Evolutionary conservation across 257 asterid species (phyloP), one percentile per base, ranked within the genome.

Genomic region (Lavandula angustifolia): DNA sequence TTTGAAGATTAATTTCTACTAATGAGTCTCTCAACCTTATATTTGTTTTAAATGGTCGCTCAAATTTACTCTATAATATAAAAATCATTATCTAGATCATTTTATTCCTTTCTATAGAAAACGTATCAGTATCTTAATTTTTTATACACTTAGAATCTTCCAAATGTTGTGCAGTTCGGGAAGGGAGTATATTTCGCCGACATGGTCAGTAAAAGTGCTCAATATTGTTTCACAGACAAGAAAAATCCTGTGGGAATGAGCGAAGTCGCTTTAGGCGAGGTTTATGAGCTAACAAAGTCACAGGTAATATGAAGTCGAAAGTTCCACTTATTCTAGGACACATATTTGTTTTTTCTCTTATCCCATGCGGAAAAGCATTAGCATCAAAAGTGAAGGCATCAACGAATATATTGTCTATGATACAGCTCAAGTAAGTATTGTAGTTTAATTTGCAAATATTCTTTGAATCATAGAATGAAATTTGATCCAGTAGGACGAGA

Each of bases 121-220:
- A 22, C 2, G 27, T 22, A 22, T 0, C 1, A 22, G 27, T 22
- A 22, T 22, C 27, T 22, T 22, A 0, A 0, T 22, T 22, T 22
- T 2, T 22, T 22, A 22, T 22, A 2, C 2, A 22, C 27, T 22
- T 22, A 55, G 48, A 53, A n/a, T 4, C 41, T 69, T 64, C 6
- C 44, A 18, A 34, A 58, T 40, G 46, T 47, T 46, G 47, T 82
- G 80, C 76, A 94, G 97, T 94, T 94, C 67, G 97, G 97, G 32
- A 94, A 94, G 79, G 99, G 97, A 75, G 31, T 94, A 68, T 94
- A 94, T 79, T 94, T 94, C 75, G 95, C 99, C 46, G 99, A 94
- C 75, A 78, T 94, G 77, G 97, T 90, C 49, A 94, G 97, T 69
- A 90, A 94, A 80, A 94, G 99, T 84, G 99, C 99, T 67, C 97